Base-by-base conservation (phyloP, 345 rosid species). In the Sonneratia alba region DNA sequence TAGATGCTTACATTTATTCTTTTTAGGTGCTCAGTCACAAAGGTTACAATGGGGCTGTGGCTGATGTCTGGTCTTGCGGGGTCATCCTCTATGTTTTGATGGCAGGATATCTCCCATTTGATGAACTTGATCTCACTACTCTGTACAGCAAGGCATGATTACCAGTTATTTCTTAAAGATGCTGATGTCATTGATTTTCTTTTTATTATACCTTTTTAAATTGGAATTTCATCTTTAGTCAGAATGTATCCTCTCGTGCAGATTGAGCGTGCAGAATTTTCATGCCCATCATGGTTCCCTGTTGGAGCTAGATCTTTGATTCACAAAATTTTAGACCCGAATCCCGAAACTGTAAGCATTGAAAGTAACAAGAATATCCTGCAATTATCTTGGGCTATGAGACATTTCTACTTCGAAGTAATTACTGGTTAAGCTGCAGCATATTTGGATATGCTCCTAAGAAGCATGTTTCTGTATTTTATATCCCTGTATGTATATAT, bases 51-150 rank as follows among this genome's bases (percentile, higher is more conserved):
- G 97, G 97, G 81, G 92, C 97, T 12, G 87, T 85, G 38, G 98
- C 98, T 61, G 98, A 94, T 85, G 88, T 90, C 74, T 94, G 98
- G 97, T 94, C 98, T 21, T 94, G 97, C 75, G 98, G 98, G 63
- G 88, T 94, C 56, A 90, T 94, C 83, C 97, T 94, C 40, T 91
- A 88, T 85, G 98, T 94, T 78, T 78, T 94, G 81, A 83, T 94
- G 87, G 96, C 97, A 48, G 97, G 98, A 76, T 91, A 87, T 84
- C 97, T 94, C 80, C 98, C 98, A 45, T 94, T 94, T 82, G 98
- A 94, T 77, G 98, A 94, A 72, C 90, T 94, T 94, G 97, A 94
- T 83, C 93, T 94, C 78, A 88, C 96, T 61, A 91, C 97, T 34
- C 75, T 37, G 79, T 94, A 94, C 73, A 86, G 89, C 81, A 94